These are phyloP conservation scores for Lentinula raphanica DNA, from an alignment of 768 basidiomycete species.

Conservation along the genomic window DNA sequence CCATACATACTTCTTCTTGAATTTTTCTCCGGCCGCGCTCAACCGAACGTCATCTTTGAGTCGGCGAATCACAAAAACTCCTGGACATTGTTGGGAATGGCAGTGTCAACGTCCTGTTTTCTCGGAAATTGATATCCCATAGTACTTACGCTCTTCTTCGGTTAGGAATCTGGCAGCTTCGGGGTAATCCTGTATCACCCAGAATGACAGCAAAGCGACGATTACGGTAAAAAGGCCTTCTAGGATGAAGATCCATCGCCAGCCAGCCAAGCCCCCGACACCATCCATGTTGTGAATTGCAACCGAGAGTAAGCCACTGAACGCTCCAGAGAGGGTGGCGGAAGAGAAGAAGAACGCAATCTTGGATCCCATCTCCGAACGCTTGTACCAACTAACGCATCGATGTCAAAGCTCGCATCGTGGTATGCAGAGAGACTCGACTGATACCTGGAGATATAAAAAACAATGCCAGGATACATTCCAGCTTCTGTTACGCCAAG, in stretches of 20 bases:
- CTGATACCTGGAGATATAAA: conserved; percentile 53
- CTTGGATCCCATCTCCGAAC: conserved; percentile 67
- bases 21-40: conserved; percentile 58
- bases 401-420: neutral
- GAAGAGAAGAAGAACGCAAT: conserved; percentile 76
- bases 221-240: conserved; percentile 69
- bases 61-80: conserved; percentile 58
- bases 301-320: conserved; percentile 63
- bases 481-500: conserved; percentile 63
- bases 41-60: conserved; percentile 61
- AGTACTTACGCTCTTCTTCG: conserved; percentile 48
- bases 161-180: conserved; percentile 68
- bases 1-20: conserved; percentile 50
- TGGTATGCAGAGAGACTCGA: neutral
- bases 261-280: conserved; percentile 50
- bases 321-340: conserved; percentile 74
- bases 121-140: neutral
- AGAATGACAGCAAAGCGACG: conserved; percentile 56
- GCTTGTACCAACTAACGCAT: conserved; percentile 66
- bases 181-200: conserved; percentile 75
- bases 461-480: conserved; percentile 53
- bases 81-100: conserved; percentile 21
- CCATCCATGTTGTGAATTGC: conserved; percentile 71
- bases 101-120: neutral
- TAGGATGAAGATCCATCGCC: conserved; percentile 73